Evolutionary conservation across 2,329 filamentous ascomycete species (phyloP), one percentile per base, ranked within the genome.

Genomic region (Laburnicola sp.): DNA sequence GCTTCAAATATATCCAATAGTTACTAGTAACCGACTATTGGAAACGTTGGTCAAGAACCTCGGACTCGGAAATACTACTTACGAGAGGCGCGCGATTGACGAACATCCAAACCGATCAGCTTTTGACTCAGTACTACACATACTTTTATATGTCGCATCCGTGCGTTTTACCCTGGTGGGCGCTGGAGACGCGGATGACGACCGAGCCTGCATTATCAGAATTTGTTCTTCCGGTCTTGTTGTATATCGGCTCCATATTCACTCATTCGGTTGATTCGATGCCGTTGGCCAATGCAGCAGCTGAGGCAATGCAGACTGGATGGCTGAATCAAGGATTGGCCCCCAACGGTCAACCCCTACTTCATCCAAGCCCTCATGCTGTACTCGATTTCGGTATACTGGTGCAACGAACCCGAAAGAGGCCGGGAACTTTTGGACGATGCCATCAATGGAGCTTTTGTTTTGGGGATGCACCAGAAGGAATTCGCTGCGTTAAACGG

Each of bases 301-400:
- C 35, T 16, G 51, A 56, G 37, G 47, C 54, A 10, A 57, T 60
- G 8, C 31, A 52, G 6, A 28, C 30, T 11, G 47, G 51, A 21
- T 48, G 52, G 10, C 23, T 41, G 3, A 39, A 51, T 25, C 46
- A 56, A 0, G 44, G 48, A 11, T 36, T 32, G 4, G 21, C 30
- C 28, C 47, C 53, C 3, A 53, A 48, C 40, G 16, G 16, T 16
- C 16, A 16, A 16, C 16, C 57, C 57, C 6, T 88, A 84, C 63
- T 74, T 84, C 10, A 82, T 94, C 1, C 91, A 96, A 72, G 85
- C 88, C 2, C 79, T 92, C 66, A 74, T 94, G 38, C 76, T 96
- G 3, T 80, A 91, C 45, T 81, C 89, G 10, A 85, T 95, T 53
- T 85, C 85, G 0, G 77, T 95, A 5, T 89, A 95, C 67, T 88